Evolutionary conservation across 805 yeast species (phyloP), one percentile per base, ranked within the genome.

Genomic region (Brettanomyces anomalus): DNA sequence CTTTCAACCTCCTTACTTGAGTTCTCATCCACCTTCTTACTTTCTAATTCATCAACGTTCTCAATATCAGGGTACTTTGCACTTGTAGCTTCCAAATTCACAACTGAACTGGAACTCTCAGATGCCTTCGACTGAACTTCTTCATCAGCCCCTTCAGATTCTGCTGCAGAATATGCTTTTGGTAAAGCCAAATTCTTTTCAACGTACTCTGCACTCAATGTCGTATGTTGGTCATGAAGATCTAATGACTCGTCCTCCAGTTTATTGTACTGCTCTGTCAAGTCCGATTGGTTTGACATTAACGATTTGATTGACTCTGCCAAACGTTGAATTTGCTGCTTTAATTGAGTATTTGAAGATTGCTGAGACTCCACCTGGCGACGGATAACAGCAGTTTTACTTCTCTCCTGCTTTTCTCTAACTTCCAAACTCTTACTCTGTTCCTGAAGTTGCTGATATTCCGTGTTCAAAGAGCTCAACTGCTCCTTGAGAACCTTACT

Each of bases 301-400:
- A 61, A 49, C 6, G 54, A 62, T 16, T 43, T 44, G 35, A 62
- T 58, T 2, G 60, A 49, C 18, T 49, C 44, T n/a, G 43, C 38
- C 7, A 61, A 41, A 6, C 46, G 50, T 10, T 49, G 51, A 20
- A 64, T 52, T 36, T 55, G 54, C 1, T 43, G 13, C 39, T 43
- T 51, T 33, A 63, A 47, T 34, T 69, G 72, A 40, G 68, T 64
- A 41, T 67, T 63, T 53, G 70, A 68, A 20, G 67, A 67, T 49
- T 83, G 71, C 48, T 60, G 64, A 4, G 83, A 77, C 34, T 76
- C 80, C 39, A 81, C 70, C 57, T 88, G 96, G 35, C 82, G 79
- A 43, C 76, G 68, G 51, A 76, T 76, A 34, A 86, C 85, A 36
- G 81, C 72, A 17, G 72, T 68, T 51, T 83, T 67, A 41, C 83